Percentiles rank a stretch among this genome's conserved stretches.
These are phyloP conservation scores for Cordyceps militaris DNA, from an alignment of 2,329 filamentous ascomycete species.

Conservation along the genomic window DNA sequence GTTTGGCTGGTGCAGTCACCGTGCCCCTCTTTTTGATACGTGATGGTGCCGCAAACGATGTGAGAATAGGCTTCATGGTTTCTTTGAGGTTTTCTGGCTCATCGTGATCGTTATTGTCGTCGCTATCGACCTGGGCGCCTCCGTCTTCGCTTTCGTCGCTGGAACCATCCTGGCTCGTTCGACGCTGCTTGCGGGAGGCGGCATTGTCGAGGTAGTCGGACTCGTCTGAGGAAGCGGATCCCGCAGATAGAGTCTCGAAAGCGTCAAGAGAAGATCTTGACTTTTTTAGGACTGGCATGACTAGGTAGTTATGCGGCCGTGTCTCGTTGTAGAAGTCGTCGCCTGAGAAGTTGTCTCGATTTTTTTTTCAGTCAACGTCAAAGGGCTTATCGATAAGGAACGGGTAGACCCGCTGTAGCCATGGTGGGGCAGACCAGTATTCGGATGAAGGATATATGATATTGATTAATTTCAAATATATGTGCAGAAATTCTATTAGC, in stretches of 20 bases:
- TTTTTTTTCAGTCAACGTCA: neutral
- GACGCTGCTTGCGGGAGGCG: constrained; percentile 39
- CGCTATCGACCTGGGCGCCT: constrained; percentile 16
- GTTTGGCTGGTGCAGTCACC: constrained; percentile 14
- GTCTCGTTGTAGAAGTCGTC: neutral
- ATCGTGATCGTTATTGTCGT: constrained; percentile 22
- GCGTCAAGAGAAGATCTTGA: constrained; percentile 1
- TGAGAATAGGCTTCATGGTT: constrained; percentile 26
- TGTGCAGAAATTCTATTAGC: too few species aligned
- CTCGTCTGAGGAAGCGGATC: constrained; percentile 24
- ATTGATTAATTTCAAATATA: too few species aligned
- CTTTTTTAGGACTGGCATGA: constrained; percentile 12
- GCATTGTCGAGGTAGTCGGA: constrained; percentile 44
- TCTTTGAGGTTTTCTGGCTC: constrained; percentile 26
- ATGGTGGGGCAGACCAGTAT: neutral
- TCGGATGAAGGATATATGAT: too few species aligned
- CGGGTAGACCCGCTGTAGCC: neutral
- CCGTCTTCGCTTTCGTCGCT: constrained; percentile 23
- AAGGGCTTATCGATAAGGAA: constrained; percentile 4
- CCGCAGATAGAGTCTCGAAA: neutral
- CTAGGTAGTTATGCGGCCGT: neutral
- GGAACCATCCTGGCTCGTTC: constrained; percentile 22
- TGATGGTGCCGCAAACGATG: constrained; percentile 45
- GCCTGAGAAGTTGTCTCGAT: neutral
- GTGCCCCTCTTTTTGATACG: constrained; percentile 39